A percentile compares a stretch with the other conserved stretches of the same genome.
Conservation (phyloP, 148 eudicot species). For the Selenicereus undatus region DNA sequence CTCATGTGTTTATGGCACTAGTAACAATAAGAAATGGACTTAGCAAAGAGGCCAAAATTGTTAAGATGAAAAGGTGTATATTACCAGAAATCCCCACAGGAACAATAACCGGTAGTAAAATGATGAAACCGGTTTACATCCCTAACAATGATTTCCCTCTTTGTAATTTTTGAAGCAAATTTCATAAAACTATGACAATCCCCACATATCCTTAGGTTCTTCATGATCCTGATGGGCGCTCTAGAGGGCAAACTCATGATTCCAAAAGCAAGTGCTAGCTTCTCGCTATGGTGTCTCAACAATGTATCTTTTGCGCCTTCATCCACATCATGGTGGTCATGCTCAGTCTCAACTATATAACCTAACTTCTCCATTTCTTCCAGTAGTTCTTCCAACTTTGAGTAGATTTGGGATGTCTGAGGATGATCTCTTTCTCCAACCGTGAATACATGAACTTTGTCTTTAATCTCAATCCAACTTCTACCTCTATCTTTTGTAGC, state of each 20-base stretch:
- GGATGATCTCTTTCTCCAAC: slow-evolving; percentile 66
- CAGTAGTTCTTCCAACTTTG: slow-evolving; percentile 45
- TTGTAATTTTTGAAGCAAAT: slow-evolving; percentile 45
- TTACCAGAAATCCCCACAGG: slow-evolving; percentile 80
- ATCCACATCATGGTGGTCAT: slow-evolving; percentile 71
- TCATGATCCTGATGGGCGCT: slow-evolving; percentile 63
- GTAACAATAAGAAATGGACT: too few species aligned
- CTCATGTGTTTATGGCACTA: background rate
- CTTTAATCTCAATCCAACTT: slow-evolving; percentile 70
- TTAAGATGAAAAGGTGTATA: background rate
- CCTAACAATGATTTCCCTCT: slow-evolving; percentile 60
- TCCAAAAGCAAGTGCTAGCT: slow-evolving; percentile 59
- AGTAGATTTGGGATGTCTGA: slow-evolving; percentile 43
- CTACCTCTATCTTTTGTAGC: slow-evolving; percentile 58
- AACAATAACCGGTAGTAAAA: slow-evolving; percentile 52
- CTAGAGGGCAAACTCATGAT: slow-evolving; percentile 51
- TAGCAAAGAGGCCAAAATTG: background rate
- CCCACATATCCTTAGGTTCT: slow-evolving; percentile 70
- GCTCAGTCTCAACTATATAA: slow-evolving; percentile 43
- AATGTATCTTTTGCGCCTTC: slow-evolving; percentile 43
- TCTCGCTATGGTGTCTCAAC: slow-evolving; percentile 76
- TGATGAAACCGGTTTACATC: slow-evolving; percentile 74
- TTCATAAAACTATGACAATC: slow-evolving; percentile 84
- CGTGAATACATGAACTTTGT: slow-evolving; percentile 61
- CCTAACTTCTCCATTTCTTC: slow-evolving; percentile 51